Base-by-base conservation (phyloP, 306 rosid genomes). In the Cicer arietinum region DNA sequence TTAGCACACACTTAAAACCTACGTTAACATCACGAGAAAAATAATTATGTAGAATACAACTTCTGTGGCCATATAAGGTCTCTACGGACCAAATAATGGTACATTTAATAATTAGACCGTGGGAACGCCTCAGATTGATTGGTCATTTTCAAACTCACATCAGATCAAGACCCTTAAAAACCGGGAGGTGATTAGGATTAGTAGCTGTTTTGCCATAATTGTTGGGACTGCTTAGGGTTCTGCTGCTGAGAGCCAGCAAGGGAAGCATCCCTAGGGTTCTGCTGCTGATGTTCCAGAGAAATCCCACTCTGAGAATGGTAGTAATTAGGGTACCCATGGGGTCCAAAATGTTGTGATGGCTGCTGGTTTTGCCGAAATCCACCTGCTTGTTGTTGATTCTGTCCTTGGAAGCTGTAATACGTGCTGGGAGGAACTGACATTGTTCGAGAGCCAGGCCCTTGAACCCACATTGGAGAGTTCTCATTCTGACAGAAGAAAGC, bases 171-270 rank as follows among this genome's bases (percentile, higher is more conserved):
- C 90, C 90, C 90, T 64, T 85, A 86, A 83, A 90, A 87, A 79
- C 86, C 83, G 76, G 82, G 88, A 83, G 85, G 79, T 78, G 82
- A 78, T 66, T 63, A 51, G n/a, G 82, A 90, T 89, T 89, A 95
- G 91, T 95, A 95, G 89, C 83, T 87, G 92, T 92, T 90, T 76
- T 92, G 99, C 99, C 99, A 95, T 77, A 95, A 40, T 73, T 92
- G 98, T 76, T 90, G 99, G 71, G 98, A 89, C 87, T 92, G 99
- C 90, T 95, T 95, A 0, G 96, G 86, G 11, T 83, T 89, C 72
- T 90, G 99, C 77, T 81, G 89, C 74, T 94, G 99, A 45, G 97
- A 81, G 25, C 95, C 87, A 17, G 83, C 88, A 7, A 88, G 89
- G 62, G 98, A 84, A 41, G 83, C 85, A 65, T 95, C 99, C 86